Evolutionary conservation across 768 basidiomycete genomes (phyloP), one percentile per base, ranked within the genome.

Genomic region (Suillus discolor): DNA sequence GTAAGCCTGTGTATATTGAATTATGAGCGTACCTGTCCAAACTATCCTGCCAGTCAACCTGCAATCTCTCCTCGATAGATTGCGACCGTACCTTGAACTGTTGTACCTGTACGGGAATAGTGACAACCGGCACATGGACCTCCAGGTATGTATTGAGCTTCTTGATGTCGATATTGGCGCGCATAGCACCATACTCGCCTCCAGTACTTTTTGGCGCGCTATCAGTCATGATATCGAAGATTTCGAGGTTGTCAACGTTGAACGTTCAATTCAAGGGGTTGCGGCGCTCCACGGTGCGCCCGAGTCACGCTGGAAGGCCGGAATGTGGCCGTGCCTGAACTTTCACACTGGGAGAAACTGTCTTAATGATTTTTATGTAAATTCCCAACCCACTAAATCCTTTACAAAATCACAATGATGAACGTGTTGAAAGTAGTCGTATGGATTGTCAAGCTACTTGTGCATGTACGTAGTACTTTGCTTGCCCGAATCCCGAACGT

Each of bases 11-110:
- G 39, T 55, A 62, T 31, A 47, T 38, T 23, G 36, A 62, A 44
- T 41, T 34, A 25, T 38, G 20, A 60, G 65, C 82, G 72, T 77
- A 94, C 94, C 87, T 96, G 94, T 54, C 93, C 94, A 78, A 92
- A 95, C 93, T 96, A 67, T 6, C 65, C 28, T 31, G n/a, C 28
- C 28, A 54, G 62, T 66, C 36, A 70, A 18, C 42, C 16, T 12
- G 41, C 31, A 44, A 47, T 28, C 3, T 15, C 23, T 15, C 23
- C 13, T 28, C 45, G 28, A 57, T 38, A 18, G 7, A 55, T 23
- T 36, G 42, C 44, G 53, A 53, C 75, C 86, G 62, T 77, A 93
- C 93, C 79, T 93, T 93, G 84, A 99, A 99, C 78, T 99, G 97
- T 81, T 95, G 92, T 39, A 97, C 87, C 23, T 81, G 78, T 20